These are phyloP conservation scores for Pistacia integerrima DNA, from an alignment of 345 rosid genomes.

Conservation along the genomic window DNA sequence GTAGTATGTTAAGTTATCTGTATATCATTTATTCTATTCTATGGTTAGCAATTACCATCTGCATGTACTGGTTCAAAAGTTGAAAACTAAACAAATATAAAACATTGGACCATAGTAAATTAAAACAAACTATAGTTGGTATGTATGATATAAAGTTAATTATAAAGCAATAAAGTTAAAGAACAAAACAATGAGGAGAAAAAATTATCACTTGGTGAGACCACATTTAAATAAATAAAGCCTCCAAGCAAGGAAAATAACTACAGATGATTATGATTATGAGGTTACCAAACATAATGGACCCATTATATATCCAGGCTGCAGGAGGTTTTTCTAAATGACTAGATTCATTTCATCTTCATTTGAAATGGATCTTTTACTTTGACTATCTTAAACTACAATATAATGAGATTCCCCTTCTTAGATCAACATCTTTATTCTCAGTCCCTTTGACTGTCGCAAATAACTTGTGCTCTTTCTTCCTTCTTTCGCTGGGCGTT, in stretches of 20 bases:
- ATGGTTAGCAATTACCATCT: too few relatives aligned
- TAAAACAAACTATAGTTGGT: too few relatives aligned
- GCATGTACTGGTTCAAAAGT: too few relatives aligned
- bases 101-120: too few relatives aligned
- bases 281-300: background rate
- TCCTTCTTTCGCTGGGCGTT: background rate
- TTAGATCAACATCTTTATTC: background rate
- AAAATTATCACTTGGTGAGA: too few relatives aligned
- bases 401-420: background rate
- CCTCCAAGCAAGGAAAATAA: conserved; percentile 3
- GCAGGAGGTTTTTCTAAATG: background rate
- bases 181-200: too few relatives aligned
- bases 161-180: too few relatives aligned
- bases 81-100: too few relatives aligned
- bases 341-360: background rate
- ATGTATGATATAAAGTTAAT: too few relatives aligned
- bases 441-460: background rate
- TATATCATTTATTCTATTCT: too few relatives aligned
- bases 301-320: too few relatives aligned
- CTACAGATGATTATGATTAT: background rate
- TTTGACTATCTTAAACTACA: background rate
- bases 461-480: background rate
- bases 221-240: background rate
- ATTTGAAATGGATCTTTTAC: background rate
- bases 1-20: too few relatives aligned